A percentile compares a stretch with the other conserved stretches of the same genome.
Evolutionary conservation across 139 green algal species (phyloP).

Genomic region (Spirogloea muscicola): DNA sequence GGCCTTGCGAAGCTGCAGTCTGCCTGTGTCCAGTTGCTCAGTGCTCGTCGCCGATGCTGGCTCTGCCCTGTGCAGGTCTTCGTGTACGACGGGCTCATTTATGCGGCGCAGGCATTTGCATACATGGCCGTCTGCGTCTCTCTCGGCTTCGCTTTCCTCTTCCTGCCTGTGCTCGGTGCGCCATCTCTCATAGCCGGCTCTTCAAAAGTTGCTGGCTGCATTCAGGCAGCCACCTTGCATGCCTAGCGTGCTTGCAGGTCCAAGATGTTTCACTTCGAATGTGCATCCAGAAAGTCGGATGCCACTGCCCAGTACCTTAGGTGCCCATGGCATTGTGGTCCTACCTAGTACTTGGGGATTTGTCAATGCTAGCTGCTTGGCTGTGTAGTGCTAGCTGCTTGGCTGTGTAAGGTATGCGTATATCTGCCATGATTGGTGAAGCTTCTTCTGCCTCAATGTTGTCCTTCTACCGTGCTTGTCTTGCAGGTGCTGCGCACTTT

Average conservation of each 20-base stretch:
- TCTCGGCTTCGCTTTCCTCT: conserved; percentile 55
- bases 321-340: not conserved
- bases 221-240: not conserved
- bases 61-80: conserved; percentile 52
- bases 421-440: not conserved
- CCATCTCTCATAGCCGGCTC: not conserved
- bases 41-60: not conserved
- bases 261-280: not conserved
- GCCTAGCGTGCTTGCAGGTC: not conserved
- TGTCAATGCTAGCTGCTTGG: not conserved
- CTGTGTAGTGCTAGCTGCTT: conserved; percentile 2
- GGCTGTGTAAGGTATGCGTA: no score
- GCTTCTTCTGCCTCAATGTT: conserved; percentile 22
- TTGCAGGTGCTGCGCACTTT: conserved; percentile 19
- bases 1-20: not conserved
- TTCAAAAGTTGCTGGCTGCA: not conserved
- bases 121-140: conserved; percentile 56
- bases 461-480: no score
- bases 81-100: conserved; percentile 64
- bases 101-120: conserved; percentile 58
- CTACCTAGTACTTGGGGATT: not conserved
- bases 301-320: not conserved
- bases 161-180: conserved; percentile 45
- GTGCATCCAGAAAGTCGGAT: not conserved
- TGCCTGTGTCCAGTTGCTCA: not conserved